These are phyloP conservation scores for Carallia pectinifolia DNA, from an alignment of 345 rosid genomes.

Conservation along the genomic window DNA sequence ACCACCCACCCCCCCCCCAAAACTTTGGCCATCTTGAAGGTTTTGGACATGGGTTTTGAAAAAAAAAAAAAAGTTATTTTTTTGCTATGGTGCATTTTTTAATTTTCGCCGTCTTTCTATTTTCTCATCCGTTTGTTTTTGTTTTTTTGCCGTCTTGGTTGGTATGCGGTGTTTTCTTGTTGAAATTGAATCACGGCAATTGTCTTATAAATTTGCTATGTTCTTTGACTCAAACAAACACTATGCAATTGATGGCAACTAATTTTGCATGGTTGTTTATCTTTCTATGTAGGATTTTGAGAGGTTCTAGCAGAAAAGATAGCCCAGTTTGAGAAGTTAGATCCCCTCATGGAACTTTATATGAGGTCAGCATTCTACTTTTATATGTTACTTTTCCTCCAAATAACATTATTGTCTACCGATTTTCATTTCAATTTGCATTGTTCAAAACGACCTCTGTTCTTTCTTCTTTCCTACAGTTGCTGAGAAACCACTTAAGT, in stretches of 20 bases:
- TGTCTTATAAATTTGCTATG: background rate
- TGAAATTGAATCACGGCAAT: background rate
- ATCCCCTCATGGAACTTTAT: constrained; percentile 90
- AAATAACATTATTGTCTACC: background rate
- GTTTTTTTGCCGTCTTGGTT: too few relatives aligned
- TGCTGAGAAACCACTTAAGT: background rate
- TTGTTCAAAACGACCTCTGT: background rate
- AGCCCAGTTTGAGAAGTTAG: constrained; percentile 93
- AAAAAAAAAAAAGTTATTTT: too few relatives aligned
- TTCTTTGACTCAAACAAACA: background rate
- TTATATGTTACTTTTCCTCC: constrained; percentile 4
- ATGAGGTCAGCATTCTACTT: constrained; percentile 46
- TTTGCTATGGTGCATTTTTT: too few relatives aligned
- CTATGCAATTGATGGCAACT: background rate
- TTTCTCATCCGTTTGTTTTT: too few relatives aligned
- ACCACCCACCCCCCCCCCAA: too few relatives aligned
- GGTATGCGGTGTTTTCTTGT: background rate
- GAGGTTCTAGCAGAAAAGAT: constrained; percentile 93
- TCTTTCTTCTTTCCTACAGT: background rate
- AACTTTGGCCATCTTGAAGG: too few relatives aligned
- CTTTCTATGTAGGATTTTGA: constrained; percentile 68
- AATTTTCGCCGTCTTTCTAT: too few relatives aligned
- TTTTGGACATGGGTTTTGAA: too few relatives aligned
- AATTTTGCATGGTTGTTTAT: constrained; percentile 6
- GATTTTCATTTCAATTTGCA: background rate